phyloP scores from a whole-genome alignment of 768 basidiomycete genomes.

The Xerocomus potaroensis region DNA sequence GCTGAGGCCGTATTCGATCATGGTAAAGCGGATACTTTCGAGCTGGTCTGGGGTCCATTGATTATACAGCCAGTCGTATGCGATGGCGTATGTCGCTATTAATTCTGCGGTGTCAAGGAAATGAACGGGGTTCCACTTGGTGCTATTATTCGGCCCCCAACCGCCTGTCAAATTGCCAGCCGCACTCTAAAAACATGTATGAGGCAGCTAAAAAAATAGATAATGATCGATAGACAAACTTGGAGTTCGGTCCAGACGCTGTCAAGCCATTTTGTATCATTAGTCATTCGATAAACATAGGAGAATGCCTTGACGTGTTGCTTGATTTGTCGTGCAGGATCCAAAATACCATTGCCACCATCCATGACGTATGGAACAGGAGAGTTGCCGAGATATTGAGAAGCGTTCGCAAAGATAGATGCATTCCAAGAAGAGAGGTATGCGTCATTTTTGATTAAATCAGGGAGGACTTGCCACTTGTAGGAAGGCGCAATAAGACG shows the following conservation, averaged over 20 bases:
- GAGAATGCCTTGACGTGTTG: constrained; percentile 88
- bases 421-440: constrained; percentile 89
- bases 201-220: not conserved
- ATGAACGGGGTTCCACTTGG: constrained; percentile 83
- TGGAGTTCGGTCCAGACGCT: constrained; percentile 78
- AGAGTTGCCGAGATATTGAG: constrained; percentile 57
- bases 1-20: constrained; percentile 74
- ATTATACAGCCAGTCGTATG: constrained; percentile 95
- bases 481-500: constrained; percentile 87
- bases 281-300: constrained; percentile 88
- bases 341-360: constrained; percentile 86
- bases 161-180: constrained; percentile 59
- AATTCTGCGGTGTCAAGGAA: constrained; percentile 95
- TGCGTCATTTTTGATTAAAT: constrained; percentile 73
- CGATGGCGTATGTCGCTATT: constrained; percentile 83
- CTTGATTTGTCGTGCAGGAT: constrained; percentile 86
- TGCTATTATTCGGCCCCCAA: constrained; percentile 61
- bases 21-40: constrained; percentile 57
- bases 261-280: constrained; percentile 89
- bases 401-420: constrained; percentile 87
- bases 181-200: constrained; percentile 47
- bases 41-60: constrained; percentile 74
- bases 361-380: constrained; percentile 73
- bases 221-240: constrained; percentile 45
- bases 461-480: constrained; percentile 83